These are phyloP conservation scores for Kodamaea arcana DNA, from an alignment of 1,139 yeast species.

Conservation along the genomic window DNA sequence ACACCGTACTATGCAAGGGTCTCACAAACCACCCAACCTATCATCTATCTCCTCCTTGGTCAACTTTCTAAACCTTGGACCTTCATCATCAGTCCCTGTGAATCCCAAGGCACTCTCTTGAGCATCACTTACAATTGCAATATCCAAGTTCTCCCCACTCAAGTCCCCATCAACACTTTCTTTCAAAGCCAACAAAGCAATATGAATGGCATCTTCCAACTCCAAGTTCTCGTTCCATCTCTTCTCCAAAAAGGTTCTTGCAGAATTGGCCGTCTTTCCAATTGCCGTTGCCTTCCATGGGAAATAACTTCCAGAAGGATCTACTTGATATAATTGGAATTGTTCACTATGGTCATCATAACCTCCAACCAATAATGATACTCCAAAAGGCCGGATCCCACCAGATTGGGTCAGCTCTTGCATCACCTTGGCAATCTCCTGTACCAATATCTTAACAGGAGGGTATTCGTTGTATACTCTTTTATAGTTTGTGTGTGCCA, in stretches of 20 bases:
- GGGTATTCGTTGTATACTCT: slow-evolving; percentile 95
- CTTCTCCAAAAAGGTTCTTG: slow-evolving; percentile 94
- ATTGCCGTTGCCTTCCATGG: slow-evolving; percentile 99
- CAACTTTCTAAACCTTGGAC: slow-evolving; percentile 86
- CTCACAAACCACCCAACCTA: slow-evolving; percentile 82
- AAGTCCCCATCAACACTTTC: slow-evolving; percentile 98
- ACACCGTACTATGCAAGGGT: slow-evolving; percentile 15
- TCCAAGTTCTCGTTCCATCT: slow-evolving; percentile 98
- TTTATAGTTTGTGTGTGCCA: slow-evolving; percentile 90
- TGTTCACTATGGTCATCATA: slow-evolving; percentile 74
- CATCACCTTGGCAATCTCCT: slow-evolving; percentile 93
- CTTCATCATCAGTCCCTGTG: slow-evolving; percentile 73
- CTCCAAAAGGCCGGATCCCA: slow-evolving; percentile 98
- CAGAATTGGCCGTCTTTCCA: slow-evolving; percentile 91
- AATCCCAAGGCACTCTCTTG: slow-evolving; percentile 80
- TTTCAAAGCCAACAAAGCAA: slow-evolving; percentile 87
- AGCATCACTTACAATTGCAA: slow-evolving; percentile 81
- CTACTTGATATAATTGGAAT: slow-evolving; percentile 90
- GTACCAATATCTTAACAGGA: slow-evolving; percentile 90
- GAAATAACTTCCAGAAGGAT: slow-evolving; percentile 96
- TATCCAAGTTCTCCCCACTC: slow-evolving; percentile 94
- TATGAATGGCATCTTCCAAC: slow-evolving; percentile 96
- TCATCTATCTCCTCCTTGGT: slow-evolving; percentile 91
- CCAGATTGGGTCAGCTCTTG: slow-evolving; percentile 98
- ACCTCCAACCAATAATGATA: slow-evolving; percentile 90